Conservation (phyloP, 305 asterid genomes). For the Fraxinus platypoda region DNA sequence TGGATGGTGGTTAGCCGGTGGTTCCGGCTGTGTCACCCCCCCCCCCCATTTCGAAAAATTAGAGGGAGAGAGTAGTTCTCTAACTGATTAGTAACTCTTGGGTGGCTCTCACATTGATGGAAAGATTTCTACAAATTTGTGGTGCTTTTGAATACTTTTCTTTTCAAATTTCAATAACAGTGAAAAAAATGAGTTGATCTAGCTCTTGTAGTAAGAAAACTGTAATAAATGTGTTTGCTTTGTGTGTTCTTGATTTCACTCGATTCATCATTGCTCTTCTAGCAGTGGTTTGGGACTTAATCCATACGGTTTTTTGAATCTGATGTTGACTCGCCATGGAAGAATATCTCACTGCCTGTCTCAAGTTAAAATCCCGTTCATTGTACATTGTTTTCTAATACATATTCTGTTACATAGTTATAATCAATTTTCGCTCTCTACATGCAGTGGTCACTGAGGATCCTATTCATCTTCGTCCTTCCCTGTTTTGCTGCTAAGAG, state of each 20-base stretch:
- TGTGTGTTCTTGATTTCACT: neutral
- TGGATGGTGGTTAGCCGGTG: neutral
- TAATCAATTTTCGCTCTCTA: neutral
- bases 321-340: neutral
- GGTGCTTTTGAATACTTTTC: neutral
- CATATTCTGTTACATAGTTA: neutral
- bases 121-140: neutral
- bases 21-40: neutral
- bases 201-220: neutral
- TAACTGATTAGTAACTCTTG: neutral
- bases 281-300: neutral
- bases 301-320: neutral
- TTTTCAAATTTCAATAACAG: neutral
- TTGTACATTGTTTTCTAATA: neutral
- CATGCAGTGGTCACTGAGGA: conserved; percentile 71
- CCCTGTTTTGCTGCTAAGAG: conserved; percentile 85
- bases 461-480: conserved; percentile 66
- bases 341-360: neutral
- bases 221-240: neutral
- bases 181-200: neutral
- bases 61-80: neutral
- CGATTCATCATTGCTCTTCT: neutral
- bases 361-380: neutral
- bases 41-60: neutral
- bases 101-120: neutral